Conservation (phyloP, 306 rosid genomes). For the Oemleria cerasiformis region DNA sequence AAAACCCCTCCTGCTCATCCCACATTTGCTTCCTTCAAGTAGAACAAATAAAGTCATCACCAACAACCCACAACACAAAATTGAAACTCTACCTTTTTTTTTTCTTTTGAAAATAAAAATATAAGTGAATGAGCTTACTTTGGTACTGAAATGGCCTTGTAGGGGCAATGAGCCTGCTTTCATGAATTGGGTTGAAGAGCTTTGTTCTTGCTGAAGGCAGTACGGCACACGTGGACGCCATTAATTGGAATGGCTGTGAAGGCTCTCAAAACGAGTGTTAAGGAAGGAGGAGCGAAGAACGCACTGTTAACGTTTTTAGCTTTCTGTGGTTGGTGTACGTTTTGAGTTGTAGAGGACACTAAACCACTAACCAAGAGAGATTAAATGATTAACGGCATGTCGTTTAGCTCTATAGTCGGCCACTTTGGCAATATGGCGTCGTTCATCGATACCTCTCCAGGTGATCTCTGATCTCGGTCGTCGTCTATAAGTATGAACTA, state of each 20-base stretch:
- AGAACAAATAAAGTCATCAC: not conserved
- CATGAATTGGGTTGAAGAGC: constrained; percentile 32
- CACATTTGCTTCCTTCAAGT: constrained; percentile 73
- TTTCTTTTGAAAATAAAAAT: not conserved
- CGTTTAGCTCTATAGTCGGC: not conserved
- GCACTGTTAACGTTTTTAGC: not conserved
- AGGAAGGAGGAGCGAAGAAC: too few relatives aligned
- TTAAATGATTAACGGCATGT: not conserved
- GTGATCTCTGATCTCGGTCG: not conserved
- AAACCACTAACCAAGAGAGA: too few relatives aligned
- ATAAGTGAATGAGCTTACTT: constrained; percentile 32
- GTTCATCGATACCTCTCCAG: too few relatives aligned
- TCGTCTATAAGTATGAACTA: too few relatives aligned
- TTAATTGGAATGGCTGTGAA: constrained; percentile 17
- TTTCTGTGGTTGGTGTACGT: too few relatives aligned
- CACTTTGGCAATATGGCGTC: too few relatives aligned
- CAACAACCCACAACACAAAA: too few relatives aligned
- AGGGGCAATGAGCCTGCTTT: constrained; percentile 32
- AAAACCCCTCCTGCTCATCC: constrained; percentile 59
- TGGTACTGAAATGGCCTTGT: constrained; percentile 35
- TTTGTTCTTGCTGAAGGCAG: constrained; percentile 46
- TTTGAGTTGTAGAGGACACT: too few relatives aligned
- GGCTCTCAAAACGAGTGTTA: not conserved
- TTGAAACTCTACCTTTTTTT: too few relatives aligned
- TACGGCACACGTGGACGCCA: constrained; percentile 38